These are phyloP conservation scores for Crithidia fasciculata DNA, from an alignment of 208 protist genomes.

Conservation along the genomic window DNA sequence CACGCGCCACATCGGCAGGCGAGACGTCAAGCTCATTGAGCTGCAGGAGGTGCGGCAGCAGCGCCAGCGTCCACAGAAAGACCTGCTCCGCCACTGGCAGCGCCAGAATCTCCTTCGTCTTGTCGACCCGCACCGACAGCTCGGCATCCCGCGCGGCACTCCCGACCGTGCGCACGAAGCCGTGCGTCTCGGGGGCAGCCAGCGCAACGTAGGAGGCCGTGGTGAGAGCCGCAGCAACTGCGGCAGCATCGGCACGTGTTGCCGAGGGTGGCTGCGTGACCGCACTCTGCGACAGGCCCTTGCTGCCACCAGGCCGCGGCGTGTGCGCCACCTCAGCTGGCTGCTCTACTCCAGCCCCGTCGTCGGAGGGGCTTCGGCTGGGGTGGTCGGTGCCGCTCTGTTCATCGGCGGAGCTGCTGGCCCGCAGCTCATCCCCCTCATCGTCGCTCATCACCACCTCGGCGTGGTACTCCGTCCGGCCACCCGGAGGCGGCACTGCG, in stretches of 20 bases:
- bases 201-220: conserved; percentile 42
- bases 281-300: neutral
- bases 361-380: neutral
- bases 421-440: conserved; percentile 3
- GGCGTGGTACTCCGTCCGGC: conserved; percentile 31
- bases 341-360: neutral
- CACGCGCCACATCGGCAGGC: conserved; percentile 47
- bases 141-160: conserved; percentile 22
- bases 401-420: conserved; percentile 7
- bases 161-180: conserved; percentile 35
- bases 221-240: conserved; percentile 8
- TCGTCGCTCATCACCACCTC: conserved; percentile 44
- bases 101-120: conserved; percentile 31
- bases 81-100: conserved; percentile 38
- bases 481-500: neutral
- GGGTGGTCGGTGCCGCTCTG: conserved; percentile 2
- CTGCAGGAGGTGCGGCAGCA: conserved; percentile 48
- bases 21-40: conserved; percentile 39
- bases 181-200: conserved; percentile 30
- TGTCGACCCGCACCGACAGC: conserved; percentile 33
- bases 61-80: conserved; percentile 43
- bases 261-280: neutral
- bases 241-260: neutral
- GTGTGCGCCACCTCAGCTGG: neutral
- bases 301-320: neutral